Evolutionary conservation across 139 green algal species (phyloP).

Genomic region (Volvox reticuliferus): DNA sequence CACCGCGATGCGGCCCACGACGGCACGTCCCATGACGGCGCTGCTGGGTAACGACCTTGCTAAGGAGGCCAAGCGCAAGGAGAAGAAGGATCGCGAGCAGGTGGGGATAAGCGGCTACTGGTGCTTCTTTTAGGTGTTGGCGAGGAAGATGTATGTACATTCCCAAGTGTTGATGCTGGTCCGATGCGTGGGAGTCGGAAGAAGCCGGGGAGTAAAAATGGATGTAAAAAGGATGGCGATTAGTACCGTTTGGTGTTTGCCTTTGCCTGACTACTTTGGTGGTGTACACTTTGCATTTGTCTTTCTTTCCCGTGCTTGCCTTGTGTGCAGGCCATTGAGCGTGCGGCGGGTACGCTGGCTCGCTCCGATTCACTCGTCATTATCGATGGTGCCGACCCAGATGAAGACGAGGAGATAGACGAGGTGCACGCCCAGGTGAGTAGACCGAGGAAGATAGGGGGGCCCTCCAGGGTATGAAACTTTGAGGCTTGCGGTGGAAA

Average conservation of each 20-base stretch:
- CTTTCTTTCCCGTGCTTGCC: too few species aligned
- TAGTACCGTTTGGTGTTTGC: too few species aligned
- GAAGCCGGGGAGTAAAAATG: background rate
- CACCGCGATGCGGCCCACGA: slow-evolving; percentile 11
- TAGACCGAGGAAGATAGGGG: background rate
- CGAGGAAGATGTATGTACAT: too few species aligned
- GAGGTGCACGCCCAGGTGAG: slow-evolving; percentile 57
- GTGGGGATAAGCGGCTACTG: background rate
- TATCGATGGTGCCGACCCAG: slow-evolving; percentile 23
- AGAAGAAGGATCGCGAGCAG: slow-evolving; percentile 51
- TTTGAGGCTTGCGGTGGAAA: too few species aligned
- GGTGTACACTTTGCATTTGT: too few species aligned
- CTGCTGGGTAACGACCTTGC: background rate
- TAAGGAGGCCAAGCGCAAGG: slow-evolving; percentile 24
- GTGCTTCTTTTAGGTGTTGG: too few species aligned
- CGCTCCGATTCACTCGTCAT: slow-evolving; percentile 37
- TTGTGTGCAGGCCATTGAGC: slow-evolving; percentile 32
- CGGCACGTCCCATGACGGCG: slow-evolving; percentile 24
- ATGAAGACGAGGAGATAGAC: slow-evolving; percentile 53
- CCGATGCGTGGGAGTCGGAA: background rate
- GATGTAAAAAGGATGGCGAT: too few species aligned
- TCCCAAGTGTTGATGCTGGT: background rate
- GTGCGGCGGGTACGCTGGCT: background rate
- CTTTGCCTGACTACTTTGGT: too few species aligned
- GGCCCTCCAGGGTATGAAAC: too few species aligned